Evolutionary conservation across 202 grass and related monocot species (phyloP).

Genomic region (Eragrostis tef): DNA sequence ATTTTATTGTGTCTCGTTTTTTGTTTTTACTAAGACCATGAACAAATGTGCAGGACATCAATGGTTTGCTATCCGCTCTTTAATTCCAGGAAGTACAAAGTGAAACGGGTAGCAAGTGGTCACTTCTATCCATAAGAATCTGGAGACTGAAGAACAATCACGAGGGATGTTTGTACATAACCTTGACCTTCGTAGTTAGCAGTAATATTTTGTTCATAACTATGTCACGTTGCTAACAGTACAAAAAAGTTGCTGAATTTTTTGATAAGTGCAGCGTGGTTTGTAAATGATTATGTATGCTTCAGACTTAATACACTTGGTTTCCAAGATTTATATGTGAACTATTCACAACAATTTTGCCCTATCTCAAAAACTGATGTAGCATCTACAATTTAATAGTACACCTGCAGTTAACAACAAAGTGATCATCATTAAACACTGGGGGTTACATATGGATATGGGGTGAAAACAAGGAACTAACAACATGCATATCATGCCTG

Average conservation of each 20-base stretch:
- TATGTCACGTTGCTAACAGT: background rate
- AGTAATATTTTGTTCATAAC: background rate
- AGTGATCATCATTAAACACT: background rate
- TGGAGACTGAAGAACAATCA: background rate
- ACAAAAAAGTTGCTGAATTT: conserved; percentile 3
- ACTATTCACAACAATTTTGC: background rate
- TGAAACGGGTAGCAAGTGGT: background rate
- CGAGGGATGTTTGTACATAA: conserved; percentile 21
- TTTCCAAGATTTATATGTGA: background rate
- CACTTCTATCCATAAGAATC: conserved; percentile 1
- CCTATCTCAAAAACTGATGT: background rate
- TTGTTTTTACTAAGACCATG: background rate
- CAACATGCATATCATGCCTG: background rate
- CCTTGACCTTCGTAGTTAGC: background rate
- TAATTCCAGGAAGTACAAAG: conserved; percentile 24
- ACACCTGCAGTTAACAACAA: background rate
- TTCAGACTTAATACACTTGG: background rate
- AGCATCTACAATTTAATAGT: background rate
- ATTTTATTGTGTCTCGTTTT: background rate
- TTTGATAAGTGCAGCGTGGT: background rate
- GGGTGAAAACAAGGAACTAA: background rate
- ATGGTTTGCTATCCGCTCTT: conserved; percentile 43
- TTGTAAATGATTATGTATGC: background rate
- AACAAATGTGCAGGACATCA: conserved; percentile 40
- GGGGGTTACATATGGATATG: background rate